These are phyloP conservation scores for Talinum fruticosum DNA, from an alignment of 148 eudicot genomes.

Conservation along the genomic window DNA sequence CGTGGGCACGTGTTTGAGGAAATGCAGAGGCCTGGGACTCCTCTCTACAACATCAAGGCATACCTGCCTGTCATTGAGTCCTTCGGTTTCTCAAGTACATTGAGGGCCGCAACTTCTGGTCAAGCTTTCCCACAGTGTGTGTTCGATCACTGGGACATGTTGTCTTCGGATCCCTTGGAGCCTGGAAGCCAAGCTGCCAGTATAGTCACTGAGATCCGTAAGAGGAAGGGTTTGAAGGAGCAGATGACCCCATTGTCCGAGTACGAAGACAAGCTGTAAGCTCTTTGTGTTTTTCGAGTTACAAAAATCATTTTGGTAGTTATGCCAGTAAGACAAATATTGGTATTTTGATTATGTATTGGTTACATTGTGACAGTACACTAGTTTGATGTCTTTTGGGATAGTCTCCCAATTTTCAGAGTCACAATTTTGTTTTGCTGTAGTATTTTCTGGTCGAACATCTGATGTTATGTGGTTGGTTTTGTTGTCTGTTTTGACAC, in stretches of 20 bases:
- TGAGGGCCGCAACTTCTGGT: background rate
- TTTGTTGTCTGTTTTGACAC: too few relatives aligned
- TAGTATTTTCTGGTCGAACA: too few relatives aligned
- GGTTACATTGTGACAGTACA: too few relatives aligned
- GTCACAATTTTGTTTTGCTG: too few relatives aligned
- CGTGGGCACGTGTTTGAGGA: constrained; percentile 6
- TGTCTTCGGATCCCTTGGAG: background rate
- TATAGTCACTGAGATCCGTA: background rate
- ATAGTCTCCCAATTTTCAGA: too few relatives aligned
- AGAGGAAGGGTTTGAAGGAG: constrained; percentile 6
- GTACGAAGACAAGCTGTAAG: background rate
- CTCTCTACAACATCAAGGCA: background rate
- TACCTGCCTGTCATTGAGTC: background rate
- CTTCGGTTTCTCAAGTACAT: background rate
- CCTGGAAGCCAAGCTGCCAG: background rate
- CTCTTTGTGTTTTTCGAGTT: background rate
- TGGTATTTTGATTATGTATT: too few relatives aligned
- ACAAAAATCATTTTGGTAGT: too few relatives aligned
- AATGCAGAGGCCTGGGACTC: constrained; percentile 2
- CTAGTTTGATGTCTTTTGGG: too few relatives aligned
- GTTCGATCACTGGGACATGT: background rate
- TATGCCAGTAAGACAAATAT: too few relatives aligned
- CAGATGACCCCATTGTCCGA: background rate
- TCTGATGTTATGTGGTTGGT: too few relatives aligned
- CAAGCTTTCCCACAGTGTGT: constrained; percentile 4